phyloP scores from a whole-genome alignment of 2,329 filamentous ascomycete genomes.

The Sarocladiaceae sp. region DNA sequence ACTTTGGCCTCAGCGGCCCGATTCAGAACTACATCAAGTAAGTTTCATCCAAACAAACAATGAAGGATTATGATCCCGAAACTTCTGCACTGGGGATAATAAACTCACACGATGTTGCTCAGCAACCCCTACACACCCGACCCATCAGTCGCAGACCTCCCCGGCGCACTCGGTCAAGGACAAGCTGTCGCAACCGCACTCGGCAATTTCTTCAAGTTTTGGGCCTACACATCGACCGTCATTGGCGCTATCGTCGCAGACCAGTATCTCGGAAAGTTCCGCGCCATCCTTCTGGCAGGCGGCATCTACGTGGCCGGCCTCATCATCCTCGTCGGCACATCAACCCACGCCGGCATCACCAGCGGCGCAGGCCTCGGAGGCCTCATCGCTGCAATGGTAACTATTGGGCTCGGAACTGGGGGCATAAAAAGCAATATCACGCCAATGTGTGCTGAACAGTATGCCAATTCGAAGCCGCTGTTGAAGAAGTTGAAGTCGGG shows the following conservation, averaged over 20 bases:
- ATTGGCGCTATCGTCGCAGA: constrained; percentile 53
- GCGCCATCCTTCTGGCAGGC: constrained; percentile 56
- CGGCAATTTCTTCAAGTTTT: constrained; percentile 25
- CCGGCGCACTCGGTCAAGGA: constrained; percentile 15
- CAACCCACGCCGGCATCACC: constrained; percentile 33
- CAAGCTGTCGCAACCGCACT: constrained; percentile 15
- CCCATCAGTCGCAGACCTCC: constrained; percentile 15
- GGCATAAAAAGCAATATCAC: constrained; percentile 65
- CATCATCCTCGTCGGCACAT: constrained; percentile 48
- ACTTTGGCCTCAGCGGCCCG: constrained; percentile 25
- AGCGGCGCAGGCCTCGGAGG: constrained; percentile 40
- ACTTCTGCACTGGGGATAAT: constrained; percentile 51
- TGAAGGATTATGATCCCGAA: constrained; percentile 36
- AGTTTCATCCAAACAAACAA: constrained; percentile 26
- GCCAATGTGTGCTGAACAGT: constrained; percentile 61
- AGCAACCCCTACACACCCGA: constrained; percentile 21
- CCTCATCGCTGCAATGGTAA: constrained; percentile 51
- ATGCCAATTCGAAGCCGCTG: constrained; percentile 48
- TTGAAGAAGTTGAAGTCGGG: constrained; percentile 44
- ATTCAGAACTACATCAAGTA: constrained; percentile 27
- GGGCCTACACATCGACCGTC: constrained; percentile 28
- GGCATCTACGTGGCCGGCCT: constrained; percentile 55
- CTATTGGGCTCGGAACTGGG: constrained; percentile 64
- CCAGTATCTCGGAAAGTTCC: constrained; percentile 57
- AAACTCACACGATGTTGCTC: constrained; percentile 41